Percentiles rank a stretch among this genome's conserved stretches.
Evolutionary conservation across 139 green algal species (phyloP).

Genomic region (Chlamydomonas urium): DNA sequence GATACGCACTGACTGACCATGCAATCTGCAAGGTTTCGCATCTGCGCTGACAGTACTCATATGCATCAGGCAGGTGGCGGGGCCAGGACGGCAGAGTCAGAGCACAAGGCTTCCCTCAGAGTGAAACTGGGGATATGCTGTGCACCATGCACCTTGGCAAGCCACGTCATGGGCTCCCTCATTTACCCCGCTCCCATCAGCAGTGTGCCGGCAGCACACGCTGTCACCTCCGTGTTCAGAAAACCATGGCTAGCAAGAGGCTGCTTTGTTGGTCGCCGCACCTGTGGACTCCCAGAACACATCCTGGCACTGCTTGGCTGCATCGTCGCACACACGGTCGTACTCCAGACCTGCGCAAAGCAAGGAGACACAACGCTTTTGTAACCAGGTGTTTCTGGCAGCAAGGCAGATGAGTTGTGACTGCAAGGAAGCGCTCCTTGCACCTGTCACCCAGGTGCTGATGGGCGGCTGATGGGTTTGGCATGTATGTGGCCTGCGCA

Average conservation of each 20-base stretch:
- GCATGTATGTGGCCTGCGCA: neutral
- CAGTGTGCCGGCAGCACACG: neutral
- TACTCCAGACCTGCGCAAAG: conserved; percentile 56
- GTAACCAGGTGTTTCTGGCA: neutral
- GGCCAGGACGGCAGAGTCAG: no score
- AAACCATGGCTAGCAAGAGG: neutral
- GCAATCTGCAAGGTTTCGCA: no score
- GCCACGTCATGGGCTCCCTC: no score
- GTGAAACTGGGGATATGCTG: no score
- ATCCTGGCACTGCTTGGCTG: conserved; percentile 41
- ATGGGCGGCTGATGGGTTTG: neutral
- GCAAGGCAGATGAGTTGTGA: neutral
- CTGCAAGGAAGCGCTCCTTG: neutral
- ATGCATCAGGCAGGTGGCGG: no score
- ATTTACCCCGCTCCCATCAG: no score
- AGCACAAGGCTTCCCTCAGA: no score
- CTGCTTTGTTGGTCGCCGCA: conserved; percentile 15
- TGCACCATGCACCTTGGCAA: no score
- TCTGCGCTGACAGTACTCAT: no score
- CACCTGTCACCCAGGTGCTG: neutral
- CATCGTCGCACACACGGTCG: conserved; percentile 50
- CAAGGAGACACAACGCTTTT: neutral
- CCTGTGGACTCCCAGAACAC: conserved; percentile 80
- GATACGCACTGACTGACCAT: no score
- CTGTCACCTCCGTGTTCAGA: neutral